Evolutionary conservation across 2,329 filamentous ascomycete genomes (phyloP).

Genomic region (Cyclaneusma minus): DNA sequence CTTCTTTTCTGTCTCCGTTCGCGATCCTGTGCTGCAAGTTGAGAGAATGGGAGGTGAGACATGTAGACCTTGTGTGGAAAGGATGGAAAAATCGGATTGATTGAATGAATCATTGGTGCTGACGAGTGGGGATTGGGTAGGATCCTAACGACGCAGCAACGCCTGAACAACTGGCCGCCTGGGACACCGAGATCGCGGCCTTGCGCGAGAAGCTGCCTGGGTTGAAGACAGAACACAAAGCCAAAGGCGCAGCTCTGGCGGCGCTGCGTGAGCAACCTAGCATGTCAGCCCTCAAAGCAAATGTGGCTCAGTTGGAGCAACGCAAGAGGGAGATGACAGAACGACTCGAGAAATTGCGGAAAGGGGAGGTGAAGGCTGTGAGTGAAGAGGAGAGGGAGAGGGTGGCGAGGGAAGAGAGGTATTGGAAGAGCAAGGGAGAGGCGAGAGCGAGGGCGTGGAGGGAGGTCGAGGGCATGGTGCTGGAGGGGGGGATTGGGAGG

Average conservation of each 20-base stretch:
- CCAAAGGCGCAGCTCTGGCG: conserved; percentile 26
- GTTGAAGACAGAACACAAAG: conserved; percentile 33
- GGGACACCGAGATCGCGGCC: conserved; percentile 30
- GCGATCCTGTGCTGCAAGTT: not conserved
- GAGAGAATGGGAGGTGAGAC: too few species aligned
- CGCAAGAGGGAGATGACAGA: conserved; percentile 25
- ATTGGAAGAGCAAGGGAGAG: conserved; percentile 22
- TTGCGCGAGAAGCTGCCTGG: conserved; percentile 27
- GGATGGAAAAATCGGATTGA: too few species aligned
- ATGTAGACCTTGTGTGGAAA: too few species aligned
- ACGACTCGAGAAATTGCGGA: conserved; percentile 25
- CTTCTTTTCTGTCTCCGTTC: conserved; percentile 2
- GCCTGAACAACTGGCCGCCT: conserved; percentile 29
- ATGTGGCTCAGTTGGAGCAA: conserved; percentile 25
- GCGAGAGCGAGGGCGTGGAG: conserved; percentile 16
- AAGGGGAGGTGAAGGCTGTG: conserved; percentile 24
- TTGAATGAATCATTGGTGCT: too few species aligned
- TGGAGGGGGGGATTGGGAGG: conserved; percentile 23
- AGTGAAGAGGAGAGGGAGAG: conserved; percentile 28
- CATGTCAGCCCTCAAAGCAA: conserved; percentile 29
- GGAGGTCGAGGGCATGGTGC: conserved; percentile 23
- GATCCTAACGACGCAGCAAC: conserved; percentile 30
- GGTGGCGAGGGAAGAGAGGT: conserved; percentile 28
- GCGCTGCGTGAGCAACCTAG: conserved; percentile 27
- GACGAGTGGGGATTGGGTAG: too few species aligned